Conservation (phyloP, 2,329 filamentous ascomycete species). For the Colletotrichum sublineola region DNA sequence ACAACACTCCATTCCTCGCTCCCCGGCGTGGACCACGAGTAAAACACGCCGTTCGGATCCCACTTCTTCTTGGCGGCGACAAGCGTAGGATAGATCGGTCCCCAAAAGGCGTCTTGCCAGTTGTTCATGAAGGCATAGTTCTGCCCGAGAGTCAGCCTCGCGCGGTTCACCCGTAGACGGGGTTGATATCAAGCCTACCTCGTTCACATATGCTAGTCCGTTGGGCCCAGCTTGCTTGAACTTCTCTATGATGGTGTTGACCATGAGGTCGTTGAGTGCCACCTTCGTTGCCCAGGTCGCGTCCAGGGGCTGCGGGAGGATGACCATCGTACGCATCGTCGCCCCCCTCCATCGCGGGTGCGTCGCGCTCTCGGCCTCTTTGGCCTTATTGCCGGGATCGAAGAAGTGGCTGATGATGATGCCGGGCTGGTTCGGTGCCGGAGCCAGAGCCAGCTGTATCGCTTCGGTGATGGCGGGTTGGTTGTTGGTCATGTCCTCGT, state of each 20-base stretch:
- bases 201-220: slow-evolving; percentile 37
- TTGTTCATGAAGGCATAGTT: slow-evolving; percentile 42
- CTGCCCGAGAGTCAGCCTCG: slow-evolving; percentile 11
- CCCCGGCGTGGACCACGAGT: slow-evolving; percentile 46
- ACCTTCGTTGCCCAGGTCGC: slow-evolving; percentile 38
- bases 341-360: slow-evolving; percentile 39
- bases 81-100: slow-evolving; percentile 46
- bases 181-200: slow-evolving; percentile 2
- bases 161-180: not conserved
- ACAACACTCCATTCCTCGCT: slow-evolving; percentile 40
- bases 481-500: slow-evolving; percentile 36
- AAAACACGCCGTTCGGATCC: slow-evolving; percentile 61
- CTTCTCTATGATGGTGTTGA: slow-evolving; percentile 39
- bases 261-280: slow-evolving; percentile 40
- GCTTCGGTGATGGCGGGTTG: slow-evolving; percentile 30
- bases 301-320: slow-evolving; percentile 36
- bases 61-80: slow-evolving; percentile 63
- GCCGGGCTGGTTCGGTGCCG: slow-evolving; percentile 14
- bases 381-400: slow-evolving; percentile 21
- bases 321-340: slow-evolving; percentile 38
- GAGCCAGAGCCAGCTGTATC: slow-evolving; percentile 22
- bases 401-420: slow-evolving; percentile 41
- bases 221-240: slow-evolving; percentile 38
- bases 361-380: slow-evolving; percentile 34
- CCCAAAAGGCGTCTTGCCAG: slow-evolving; percentile 43